phyloP scores from a whole-genome alignment of 371 early-diverging fungal genomes.

The Cokeromyces recurvatus region DNA sequence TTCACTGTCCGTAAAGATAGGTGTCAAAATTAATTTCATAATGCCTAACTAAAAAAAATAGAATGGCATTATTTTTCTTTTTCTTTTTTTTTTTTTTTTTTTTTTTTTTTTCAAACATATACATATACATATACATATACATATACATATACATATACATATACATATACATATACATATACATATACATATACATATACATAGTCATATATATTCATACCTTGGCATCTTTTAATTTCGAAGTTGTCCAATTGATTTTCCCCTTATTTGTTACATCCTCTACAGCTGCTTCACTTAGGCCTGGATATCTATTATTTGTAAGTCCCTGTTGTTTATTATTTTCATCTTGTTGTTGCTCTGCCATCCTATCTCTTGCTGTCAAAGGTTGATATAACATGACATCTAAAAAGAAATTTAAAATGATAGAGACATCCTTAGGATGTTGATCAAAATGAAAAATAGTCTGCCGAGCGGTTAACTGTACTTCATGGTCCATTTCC shows the following conservation, averaged over 20 bases:
- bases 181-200: no score
- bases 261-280: slow-evolving; percentile 60
- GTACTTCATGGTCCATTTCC: slow-evolving; percentile 44
- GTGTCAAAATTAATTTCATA: slow-evolving; percentile 33
- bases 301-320: slow-evolving; percentile 14
- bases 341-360: slow-evolving; percentile 6
- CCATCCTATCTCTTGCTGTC: slow-evolving; percentile 16
- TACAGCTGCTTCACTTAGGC: slow-evolving; percentile 51
- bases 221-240: slow-evolving; percentile 40
- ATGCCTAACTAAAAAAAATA: slow-evolving; percentile 30
- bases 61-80: neutral
- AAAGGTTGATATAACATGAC: slow-evolving; percentile 62
- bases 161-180: no score
- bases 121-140: no score
- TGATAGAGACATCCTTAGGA: slow-evolving; percentile 49
- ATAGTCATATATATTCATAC: no score
- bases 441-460: slow-evolving; percentile 52
- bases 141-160: no score
- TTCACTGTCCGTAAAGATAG: slow-evolving; percentile 42
- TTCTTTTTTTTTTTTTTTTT: neutral
- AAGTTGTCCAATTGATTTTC: slow-evolving; percentile 59
- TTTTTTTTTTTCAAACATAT: no score
- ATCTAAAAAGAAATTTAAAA: slow-evolving; percentile 59
- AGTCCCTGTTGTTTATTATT: slow-evolving; percentile 3
- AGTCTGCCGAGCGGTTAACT: slow-evolving; percentile 39